Evolutionary conservation across 2,329 filamentous ascomycete species (phyloP), one percentile per base, ranked within the genome.

Genomic region (Davidsoniella neocaledoniae): DNA sequence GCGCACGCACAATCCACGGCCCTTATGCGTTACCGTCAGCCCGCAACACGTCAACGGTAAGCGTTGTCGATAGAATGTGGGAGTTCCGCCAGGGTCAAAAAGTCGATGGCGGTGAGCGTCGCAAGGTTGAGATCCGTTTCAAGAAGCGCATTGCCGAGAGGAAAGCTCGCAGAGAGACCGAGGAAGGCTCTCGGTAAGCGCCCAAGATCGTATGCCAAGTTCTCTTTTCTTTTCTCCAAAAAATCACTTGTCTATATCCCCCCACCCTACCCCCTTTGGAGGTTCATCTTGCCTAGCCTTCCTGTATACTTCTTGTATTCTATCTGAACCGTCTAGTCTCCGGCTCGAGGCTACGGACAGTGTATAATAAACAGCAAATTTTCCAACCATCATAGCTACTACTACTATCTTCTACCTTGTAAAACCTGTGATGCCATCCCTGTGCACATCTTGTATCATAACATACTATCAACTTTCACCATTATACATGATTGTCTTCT

Each of bases 101-200:
- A 79, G 81, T 98, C 57, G 88, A 96, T 66, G 91, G 91, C 61
- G 91, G 91, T 72, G 91, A 98, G 72, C 80, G 91, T 64, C 77
- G 91, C 65, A 79, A 76, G 63, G 84, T 83, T 14, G 82, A 94
- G 68, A 80, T 95, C 48, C 74, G 85, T 58, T 86, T 88, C 58
- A 94, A 94, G 79, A 82, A 79, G 68, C 76, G 82, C 56, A 79
- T 83, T 47, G 79, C 79, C 36, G 84, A 88, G 68, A 80, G 85
- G 57, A 84, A 81, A 64, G 86, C 85, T 55, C 73, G 72, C 59
- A 70, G 68, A 49, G 62, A 72, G 58, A 61, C 65, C 54, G 62
- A 71, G 62, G 56, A 68, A 68, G 58, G 57, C 56, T 47, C 29
- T 33, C 29, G 29, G 5, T 33, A 33, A 33, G 12, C 29, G 12